phyloP scores from a whole-genome alignment of 768 basidiomycete genomes.

The Mycena rebaudengoi region DNA sequence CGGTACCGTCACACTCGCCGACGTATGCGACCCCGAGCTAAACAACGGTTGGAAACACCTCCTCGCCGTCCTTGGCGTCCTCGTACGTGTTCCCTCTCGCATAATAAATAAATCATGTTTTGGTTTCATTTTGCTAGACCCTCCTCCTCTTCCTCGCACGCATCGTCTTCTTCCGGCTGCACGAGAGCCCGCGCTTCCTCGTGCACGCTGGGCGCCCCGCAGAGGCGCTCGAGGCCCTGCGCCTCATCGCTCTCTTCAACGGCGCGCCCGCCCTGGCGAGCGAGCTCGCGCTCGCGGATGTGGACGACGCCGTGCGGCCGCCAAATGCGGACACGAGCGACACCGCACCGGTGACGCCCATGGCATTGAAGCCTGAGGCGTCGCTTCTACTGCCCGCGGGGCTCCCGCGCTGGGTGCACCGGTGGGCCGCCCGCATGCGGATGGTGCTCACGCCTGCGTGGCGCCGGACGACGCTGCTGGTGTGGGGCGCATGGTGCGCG shows the following conservation, averaged over 20 bases:
- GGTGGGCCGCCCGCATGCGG: constrained; percentile 71
- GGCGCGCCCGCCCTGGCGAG: constrained; percentile 70
- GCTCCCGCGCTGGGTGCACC: constrained; percentile 19
- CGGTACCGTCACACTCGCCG: constrained; percentile 38
- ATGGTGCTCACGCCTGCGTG: constrained; percentile 82
- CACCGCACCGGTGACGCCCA: constrained; percentile 3
- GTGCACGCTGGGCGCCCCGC: constrained; percentile 86
- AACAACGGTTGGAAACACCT: constrained; percentile 94
- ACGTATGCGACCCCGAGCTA: constrained; percentile 77
- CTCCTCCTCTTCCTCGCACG: constrained; percentile 87
- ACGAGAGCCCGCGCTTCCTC: constrained; percentile 94
- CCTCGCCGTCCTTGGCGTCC: constrained; percentile 75
- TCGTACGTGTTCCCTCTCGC: constrained; percentile 64
- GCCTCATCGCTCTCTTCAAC: constrained; percentile 88
- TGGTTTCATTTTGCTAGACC: too few relatives aligned
- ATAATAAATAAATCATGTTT: constrained; percentile 18
- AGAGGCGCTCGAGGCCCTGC: constrained; percentile 85
- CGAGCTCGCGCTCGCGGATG: constrained; percentile 74
- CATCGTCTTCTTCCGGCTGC: constrained; percentile 88
- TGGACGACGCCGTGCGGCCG: constrained; percentile 43
- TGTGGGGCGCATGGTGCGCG: constrained; percentile 81
- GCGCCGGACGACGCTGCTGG: constrained; percentile 76
- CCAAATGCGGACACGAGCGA: not conserved
- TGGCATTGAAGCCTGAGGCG: not conserved
- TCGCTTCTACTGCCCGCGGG: not conserved